A percentile compares a stretch with the other conserved stretches of the same genome.
Conservation (phyloP, 345 rosid species). For the Microthlaspi erraticum region DNA sequence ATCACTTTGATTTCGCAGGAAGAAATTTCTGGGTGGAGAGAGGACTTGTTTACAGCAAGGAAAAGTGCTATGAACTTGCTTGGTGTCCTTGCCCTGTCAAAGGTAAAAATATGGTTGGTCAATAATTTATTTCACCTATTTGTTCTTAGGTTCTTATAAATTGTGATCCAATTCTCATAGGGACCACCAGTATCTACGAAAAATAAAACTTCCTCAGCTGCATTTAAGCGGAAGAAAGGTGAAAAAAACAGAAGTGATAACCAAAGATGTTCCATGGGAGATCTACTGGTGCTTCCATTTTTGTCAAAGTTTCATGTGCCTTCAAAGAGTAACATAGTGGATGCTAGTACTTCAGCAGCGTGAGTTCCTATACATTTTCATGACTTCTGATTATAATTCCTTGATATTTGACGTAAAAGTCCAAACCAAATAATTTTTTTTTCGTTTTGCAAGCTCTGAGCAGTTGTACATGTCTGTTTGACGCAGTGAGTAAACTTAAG, state of each 20-base stretch:
- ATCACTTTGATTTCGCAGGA: slow-evolving; percentile 51
- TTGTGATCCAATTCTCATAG: slow-evolving; percentile 49
- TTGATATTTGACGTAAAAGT: slow-evolving; percentile 12
- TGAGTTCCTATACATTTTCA: slow-evolving; percentile 51
- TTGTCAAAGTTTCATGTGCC: slow-evolving; percentile 75
- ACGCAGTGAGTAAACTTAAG: background rate
- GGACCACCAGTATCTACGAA: slow-evolving; percentile 68
- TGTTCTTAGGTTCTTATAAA: slow-evolving; percentile 16
- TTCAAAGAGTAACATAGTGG: slow-evolving; percentile 51
- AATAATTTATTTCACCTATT: slow-evolving; percentile 24
- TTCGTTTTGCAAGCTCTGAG: slow-evolving; percentile 17
- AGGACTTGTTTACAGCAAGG: slow-evolving; percentile 82
- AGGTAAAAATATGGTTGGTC: slow-evolving; percentile 48
- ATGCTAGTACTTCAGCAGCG: slow-evolving; percentile 56
- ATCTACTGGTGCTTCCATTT: slow-evolving; percentile 86
- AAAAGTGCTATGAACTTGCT: slow-evolving; percentile 88
- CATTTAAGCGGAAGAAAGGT: slow-evolving; percentile 78
- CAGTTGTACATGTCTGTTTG: slow-evolving; percentile 26
- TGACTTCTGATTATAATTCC: slow-evolving; percentile 21
- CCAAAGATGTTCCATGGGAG: slow-evolving; percentile 68
- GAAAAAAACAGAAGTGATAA: slow-evolving; percentile 63
- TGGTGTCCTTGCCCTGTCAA: slow-evolving; percentile 80
- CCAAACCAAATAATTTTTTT: slow-evolving; percentile 23
- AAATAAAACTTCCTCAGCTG: slow-evolving; percentile 51
- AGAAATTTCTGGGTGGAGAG: slow-evolving; percentile 94